Evolutionary conservation across 495 filamentous ascomycete genomes (phyloP).

Genomic region (Darksidea phi): DNA sequence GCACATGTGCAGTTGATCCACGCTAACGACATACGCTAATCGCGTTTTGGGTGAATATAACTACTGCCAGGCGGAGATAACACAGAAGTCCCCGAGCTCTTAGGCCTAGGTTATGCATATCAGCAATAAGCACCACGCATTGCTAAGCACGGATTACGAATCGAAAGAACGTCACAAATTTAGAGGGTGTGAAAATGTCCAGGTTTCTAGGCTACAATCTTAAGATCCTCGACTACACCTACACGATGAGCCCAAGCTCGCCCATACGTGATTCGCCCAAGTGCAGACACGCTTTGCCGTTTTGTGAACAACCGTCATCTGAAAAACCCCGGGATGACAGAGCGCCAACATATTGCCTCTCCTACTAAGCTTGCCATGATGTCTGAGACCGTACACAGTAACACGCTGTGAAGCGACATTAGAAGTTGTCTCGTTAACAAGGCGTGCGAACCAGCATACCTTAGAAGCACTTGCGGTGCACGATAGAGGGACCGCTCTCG

Average conservation of each 20-base stretch:
- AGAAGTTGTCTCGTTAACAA: constrained; percentile 11
- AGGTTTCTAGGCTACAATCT: constrained; percentile 39
- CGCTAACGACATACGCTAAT: too few species aligned
- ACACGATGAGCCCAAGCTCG: constrained; percentile 27
- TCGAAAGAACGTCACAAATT: too few species aligned
- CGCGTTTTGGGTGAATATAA: too few species aligned
- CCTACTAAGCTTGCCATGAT: constrained; percentile 34
- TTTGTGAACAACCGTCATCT: constrained; percentile 33
- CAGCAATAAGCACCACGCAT: neutral
- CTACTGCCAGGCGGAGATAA: too few species aligned
- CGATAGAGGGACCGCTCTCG: constrained; percentile 98
- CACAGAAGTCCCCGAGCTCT: too few species aligned
- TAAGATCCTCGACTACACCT: constrained; percentile 24
- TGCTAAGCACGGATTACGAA: neutral
- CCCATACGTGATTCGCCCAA: constrained; percentile 33
- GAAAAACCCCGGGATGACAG: constrained; percentile 29
- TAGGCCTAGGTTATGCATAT: too few species aligned
- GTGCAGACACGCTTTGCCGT: constrained; percentile 30
- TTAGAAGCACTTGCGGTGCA: constrained; percentile 99
- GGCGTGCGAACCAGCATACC: constrained; percentile 40
- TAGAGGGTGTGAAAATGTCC: constrained; percentile 26
- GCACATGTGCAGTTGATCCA: too few species aligned
- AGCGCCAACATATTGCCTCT: constrained; percentile 32
- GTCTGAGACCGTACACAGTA: constrained; percentile 30
- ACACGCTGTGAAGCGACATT: constrained; percentile 23